Conservation (phyloP, 768 basidiomycete genomes). For the Pholiota molesta region DNA sequence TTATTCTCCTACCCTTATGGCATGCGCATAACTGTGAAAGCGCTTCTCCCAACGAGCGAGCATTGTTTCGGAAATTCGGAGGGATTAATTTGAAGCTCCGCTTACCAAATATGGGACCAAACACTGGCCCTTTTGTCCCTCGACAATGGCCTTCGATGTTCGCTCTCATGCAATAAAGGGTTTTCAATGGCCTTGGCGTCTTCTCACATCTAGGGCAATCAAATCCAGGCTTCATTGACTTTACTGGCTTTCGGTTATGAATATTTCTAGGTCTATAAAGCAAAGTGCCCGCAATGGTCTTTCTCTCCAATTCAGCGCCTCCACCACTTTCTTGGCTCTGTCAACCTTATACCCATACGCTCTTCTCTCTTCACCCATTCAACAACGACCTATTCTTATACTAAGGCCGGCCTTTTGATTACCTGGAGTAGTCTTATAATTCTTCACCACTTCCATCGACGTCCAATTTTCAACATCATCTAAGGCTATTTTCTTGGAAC, state of each 20-base stretch:
- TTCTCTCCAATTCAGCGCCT: conserved; percentile 16
- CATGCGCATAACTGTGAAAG: not conserved
- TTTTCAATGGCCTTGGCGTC: not conserved
- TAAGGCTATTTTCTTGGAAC: conserved; percentile 1
- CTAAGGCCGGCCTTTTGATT: conserved; percentile 42
- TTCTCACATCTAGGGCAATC: conserved; percentile 1
- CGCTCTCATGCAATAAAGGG: not conserved
- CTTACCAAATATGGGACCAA: conserved; percentile 2
- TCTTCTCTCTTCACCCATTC: conserved; percentile 23
- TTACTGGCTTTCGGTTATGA: conserved; percentile 19
- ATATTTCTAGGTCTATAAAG: conserved; percentile 33
- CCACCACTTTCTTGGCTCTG: conserved; percentile 8
- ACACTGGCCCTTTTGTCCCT: not conserved
- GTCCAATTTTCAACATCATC: not conserved
- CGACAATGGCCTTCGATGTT: not conserved
- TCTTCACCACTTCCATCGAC: conserved; percentile 16
- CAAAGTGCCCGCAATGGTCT: conserved; percentile 7
- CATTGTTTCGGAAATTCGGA: not conserved
- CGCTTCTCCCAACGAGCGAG: not conserved
- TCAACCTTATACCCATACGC: conserved; percentile 22
- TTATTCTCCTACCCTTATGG: not conserved
- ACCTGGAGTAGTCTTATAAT: conserved; percentile 34
- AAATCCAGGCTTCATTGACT: not conserved
- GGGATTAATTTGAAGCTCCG: conserved; percentile 4
- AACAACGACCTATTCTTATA: conserved; percentile 19